Percentiles rank a stretch among this genome's conserved stretches.
These are phyloP conservation scores for Marsdenia floribunda DNA, from an alignment of 257 asterid genomes.

Conservation along the genomic window DNA sequence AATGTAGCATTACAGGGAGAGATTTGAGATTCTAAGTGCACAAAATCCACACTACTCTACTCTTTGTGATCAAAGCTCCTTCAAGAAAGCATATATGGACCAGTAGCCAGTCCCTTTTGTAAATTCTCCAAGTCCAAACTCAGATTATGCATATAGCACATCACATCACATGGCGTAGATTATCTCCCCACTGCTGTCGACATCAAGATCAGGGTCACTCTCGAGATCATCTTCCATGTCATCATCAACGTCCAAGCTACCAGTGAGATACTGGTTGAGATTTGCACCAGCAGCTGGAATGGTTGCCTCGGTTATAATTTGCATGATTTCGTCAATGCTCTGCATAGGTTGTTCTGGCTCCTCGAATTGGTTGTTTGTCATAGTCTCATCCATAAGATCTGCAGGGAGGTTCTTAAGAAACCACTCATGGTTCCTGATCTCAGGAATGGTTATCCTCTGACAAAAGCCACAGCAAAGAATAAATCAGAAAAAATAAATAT, in stretches of 20 bases:
- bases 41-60: neutral
- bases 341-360: constrained; percentile 86
- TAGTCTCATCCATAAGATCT: constrained; percentile 63
- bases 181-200: constrained; percentile 96
- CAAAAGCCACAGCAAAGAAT: neutral
- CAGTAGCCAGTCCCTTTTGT: neutral
- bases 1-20: constrained; percentile 6
- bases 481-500: neutral
- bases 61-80: neutral
- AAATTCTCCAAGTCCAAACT: neutral
- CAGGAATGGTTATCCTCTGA: constrained; percentile 87
- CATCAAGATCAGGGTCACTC: constrained; percentile 86
- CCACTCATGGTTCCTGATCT: constrained; percentile 88
- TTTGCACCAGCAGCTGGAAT: constrained; percentile 73
- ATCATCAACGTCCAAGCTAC: constrained; percentile 77
- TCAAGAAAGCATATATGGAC: neutral
- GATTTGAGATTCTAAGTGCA: neutral
- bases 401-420: constrained; percentile 83
- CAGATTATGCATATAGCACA: neutral
- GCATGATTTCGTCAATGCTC: constrained; percentile 84
- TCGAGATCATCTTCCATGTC: constrained; percentile 97
- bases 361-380: constrained; percentile 53
- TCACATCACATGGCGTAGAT: constrained; percentile 56
- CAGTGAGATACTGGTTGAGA: constrained; percentile 64
- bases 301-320: constrained; percentile 82